Base-by-base conservation (phyloP, 2,329 filamentous ascomycete genomes). In the Bimuria novae-zelandiae region DNA sequence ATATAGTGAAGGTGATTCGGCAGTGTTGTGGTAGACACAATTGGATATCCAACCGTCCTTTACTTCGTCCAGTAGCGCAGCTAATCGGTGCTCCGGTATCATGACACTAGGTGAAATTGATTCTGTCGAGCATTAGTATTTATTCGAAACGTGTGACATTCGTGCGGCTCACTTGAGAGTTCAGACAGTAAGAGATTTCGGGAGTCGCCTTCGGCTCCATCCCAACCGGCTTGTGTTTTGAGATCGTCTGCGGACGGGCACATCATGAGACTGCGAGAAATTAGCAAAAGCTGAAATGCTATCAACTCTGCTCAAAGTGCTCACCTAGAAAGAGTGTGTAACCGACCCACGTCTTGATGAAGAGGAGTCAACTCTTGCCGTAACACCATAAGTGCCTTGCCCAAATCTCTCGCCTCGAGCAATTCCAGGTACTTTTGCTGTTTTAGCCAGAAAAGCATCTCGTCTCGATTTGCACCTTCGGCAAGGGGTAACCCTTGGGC, bases 351-450 rank as follows among this genome's bases (percentile, higher is more conserved):
- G 64, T 96, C 90, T 62, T 89, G 88, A 63, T 90, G 88, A 36
- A 97, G 77, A 0, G 94, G 92, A 0, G 92, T 94, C 49, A 99
- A 77, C 77, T 99, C 93, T 57, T 85, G 86, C 17, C 94, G 86
- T 40, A 99, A 81, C n/a, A 97, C 91, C 66, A 82, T 81, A 52
- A 99, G 79, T 7, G 93, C 94, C 46, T 82, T 81, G 12, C 82
- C 82, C 7, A 90, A 84, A 63, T 97, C 87, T 61, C 86, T 81
- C 64, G 81, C 79, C 72, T 97, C 92, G 37, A 99, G 77, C 7
- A 96, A 78, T 76, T 99, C 94, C 25, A 99, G 79, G 65, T 93
- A 99, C 73, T 97, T 97, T 71, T 99, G 94, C 70, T 96, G 89
- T 59, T 93, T 84, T 65, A 99, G 80, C 79, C 87, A 87, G 72